These are phyloP conservation scores for Bryoerythrophyllum caledonicum DNA, from an alignment of 225 moss, liverwort and hornwort species.

Conservation along the genomic window DNA sequence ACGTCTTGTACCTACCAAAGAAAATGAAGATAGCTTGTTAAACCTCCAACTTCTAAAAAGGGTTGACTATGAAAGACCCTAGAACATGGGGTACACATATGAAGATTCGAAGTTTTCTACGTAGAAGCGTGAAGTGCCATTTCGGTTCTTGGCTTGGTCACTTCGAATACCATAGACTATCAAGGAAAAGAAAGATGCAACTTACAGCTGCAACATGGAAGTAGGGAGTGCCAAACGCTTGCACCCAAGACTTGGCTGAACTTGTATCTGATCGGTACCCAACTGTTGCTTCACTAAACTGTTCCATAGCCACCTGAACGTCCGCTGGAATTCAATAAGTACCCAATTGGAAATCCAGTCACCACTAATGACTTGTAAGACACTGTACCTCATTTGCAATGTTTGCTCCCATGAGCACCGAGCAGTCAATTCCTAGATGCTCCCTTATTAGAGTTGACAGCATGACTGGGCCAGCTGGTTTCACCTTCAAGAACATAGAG, in stretches of 20 bases:
- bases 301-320: conserved; percentile 53
- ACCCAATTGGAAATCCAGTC: not conserved
- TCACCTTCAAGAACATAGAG: conserved; percentile 56
- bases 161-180: not conserved
- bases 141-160: no score
- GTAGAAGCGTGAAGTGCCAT: no score
- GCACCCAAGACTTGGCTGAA: conserved; percentile 56
- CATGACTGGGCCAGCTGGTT: conserved; percentile 61
- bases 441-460: conserved; percentile 50
- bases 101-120: no score
- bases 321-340: not conserved
- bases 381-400: conserved; percentile 67
- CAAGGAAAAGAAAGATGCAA: not conserved
- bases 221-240: conserved; percentile 62
- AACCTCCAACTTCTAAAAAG: no score
- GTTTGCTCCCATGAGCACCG: conserved; percentile 79
- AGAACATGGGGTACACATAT: no score
- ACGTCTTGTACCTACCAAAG: conserved; percentile 64
- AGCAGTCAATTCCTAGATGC: conserved; percentile 68
- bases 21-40: not conserved
- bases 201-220: conserved; percentile 69
- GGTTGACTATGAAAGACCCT: no score
- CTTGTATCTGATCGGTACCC: conserved; percentile 55
- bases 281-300: conserved; percentile 76
- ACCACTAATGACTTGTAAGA: not conserved